phyloP scores from a whole-genome alignment of 805 yeast genomes.

The Candida vartiovaarae region DNA sequence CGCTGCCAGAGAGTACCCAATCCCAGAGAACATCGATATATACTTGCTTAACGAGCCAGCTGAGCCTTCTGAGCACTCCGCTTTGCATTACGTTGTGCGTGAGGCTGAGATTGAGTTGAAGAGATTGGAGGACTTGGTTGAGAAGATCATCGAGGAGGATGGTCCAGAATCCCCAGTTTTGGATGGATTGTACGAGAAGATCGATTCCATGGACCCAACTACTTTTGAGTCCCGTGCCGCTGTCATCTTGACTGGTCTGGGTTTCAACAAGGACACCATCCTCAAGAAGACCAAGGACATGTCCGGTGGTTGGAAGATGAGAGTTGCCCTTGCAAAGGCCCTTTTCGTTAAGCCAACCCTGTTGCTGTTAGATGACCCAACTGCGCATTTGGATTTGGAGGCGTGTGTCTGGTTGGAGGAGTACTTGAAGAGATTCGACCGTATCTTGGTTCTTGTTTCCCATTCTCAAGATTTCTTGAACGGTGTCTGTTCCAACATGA shows the following conservation, averaged over 20 bases:
- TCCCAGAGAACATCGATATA: conserved; percentile 87
- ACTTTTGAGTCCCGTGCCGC: conserved; percentile 98
- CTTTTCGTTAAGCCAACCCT: conserved; percentile 96
- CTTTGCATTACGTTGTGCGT: conserved; percentile 91
- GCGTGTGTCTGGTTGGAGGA: conserved; percentile 99
- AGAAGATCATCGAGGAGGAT: conserved; percentile 78
- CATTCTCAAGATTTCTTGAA: conserved; percentile 99
- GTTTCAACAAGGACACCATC: conserved; percentile 83
- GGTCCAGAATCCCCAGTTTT: conserved; percentile 89
- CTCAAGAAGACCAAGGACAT: conserved; percentile 93
- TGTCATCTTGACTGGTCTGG: conserved; percentile 91
- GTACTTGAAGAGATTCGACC: conserved; percentile 89
- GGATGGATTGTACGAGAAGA: conserved; percentile 89
- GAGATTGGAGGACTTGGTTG: conserved; percentile 85
- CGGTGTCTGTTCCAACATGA: conserved; percentile 97
- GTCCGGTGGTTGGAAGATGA: conserved; percentile 99
- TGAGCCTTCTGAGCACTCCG: conserved; percentile 84
- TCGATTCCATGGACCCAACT: conserved; percentile 91
- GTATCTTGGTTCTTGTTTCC: conserved; percentile 88
- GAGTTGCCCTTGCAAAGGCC: conserved; percentile 97
- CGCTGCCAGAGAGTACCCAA: conserved; percentile 94
- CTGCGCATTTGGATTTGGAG: conserved; percentile 98
- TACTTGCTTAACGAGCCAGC: conserved; percentile 97
- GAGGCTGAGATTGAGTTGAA: conserved; percentile 94
- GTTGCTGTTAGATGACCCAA: conserved; percentile 93